phyloP scores from a whole-genome alignment of 805 yeast genomes.

The Sungouiozyma ichnusensis region DNA sequence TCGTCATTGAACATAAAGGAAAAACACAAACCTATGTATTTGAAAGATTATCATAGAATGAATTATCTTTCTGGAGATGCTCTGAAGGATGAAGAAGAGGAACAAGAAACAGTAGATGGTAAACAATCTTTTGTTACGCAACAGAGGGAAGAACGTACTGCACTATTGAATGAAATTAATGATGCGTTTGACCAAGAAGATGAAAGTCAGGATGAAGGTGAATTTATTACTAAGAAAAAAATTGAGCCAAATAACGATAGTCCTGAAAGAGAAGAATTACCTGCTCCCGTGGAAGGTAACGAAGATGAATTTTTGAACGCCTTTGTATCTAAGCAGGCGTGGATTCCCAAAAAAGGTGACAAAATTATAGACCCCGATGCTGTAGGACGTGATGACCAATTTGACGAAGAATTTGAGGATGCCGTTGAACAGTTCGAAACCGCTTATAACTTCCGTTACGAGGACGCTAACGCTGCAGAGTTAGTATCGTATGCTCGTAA shows the following conservation, averaged over 20 bases:
- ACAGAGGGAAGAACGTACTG: slow-evolving; percentile 63
- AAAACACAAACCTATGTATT: slow-evolving; percentile 64
- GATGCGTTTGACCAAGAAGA: slow-evolving; percentile 34
- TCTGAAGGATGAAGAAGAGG: slow-evolving; percentile 45
- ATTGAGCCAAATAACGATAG: slow-evolving; percentile 20
- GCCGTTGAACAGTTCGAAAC: slow-evolving; percentile 86
- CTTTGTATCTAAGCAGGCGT: slow-evolving; percentile 68
- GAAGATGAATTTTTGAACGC: slow-evolving; percentile 63
- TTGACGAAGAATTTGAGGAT: slow-evolving; percentile 81
- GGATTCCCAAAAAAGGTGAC: slow-evolving; percentile 73
- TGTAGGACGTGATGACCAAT: slow-evolving; percentile 31
- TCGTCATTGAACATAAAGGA: slow-evolving; percentile 21
- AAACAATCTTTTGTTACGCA: slow-evolving; percentile 61
- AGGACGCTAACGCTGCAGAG: slow-evolving; percentile 84
- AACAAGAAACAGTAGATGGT: slow-evolving; percentile 31
- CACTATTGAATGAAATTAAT: slow-evolving; percentile 69
- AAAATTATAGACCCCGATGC: slow-evolving; percentile 42
- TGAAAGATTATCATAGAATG: slow-evolving; percentile 89
- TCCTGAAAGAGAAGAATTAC: slow-evolving; percentile 34
- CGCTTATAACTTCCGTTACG: slow-evolving; percentile 91
- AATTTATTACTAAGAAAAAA: slow-evolving; percentile 49
- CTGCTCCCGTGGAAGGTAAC: slow-evolving; percentile 50
- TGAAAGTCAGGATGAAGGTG: slow-evolving; percentile 34
- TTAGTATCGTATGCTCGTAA: slow-evolving; percentile 90
- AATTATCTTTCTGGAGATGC: slow-evolving; percentile 61